Conservation (phyloP, 371 early-diverging fungal species). For the Mucor indicus region DNA sequence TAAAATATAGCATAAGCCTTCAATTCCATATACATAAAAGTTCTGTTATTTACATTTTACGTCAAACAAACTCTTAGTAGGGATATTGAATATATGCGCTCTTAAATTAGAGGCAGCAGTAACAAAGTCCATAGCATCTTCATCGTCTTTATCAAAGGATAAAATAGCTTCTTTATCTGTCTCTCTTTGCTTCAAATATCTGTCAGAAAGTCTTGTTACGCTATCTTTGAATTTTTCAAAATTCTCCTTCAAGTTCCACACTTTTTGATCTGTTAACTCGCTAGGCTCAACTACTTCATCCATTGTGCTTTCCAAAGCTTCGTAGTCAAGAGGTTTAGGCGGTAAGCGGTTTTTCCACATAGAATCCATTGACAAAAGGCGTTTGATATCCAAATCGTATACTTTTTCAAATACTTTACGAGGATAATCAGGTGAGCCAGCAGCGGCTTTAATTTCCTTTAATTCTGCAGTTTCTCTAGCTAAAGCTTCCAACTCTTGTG, state of each 20-base stretch:
- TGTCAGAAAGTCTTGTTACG: constrained; percentile 33
- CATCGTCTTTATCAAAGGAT: constrained; percentile 94
- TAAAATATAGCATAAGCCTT: background rate
- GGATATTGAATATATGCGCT: constrained; percentile 78
- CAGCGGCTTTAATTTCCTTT: constrained; percentile 57
- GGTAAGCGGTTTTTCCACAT: constrained; percentile 82
- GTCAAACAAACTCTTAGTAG: constrained; percentile 76
- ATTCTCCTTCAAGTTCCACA: constrained; percentile 63
- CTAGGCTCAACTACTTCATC: background rate
- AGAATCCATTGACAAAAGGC: constrained; percentile 79
- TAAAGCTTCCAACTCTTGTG: constrained; percentile 71
- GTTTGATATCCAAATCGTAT: constrained; percentile 74
- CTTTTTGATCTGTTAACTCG: constrained; percentile 60
- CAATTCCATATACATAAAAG: background rate
- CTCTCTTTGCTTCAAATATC: constrained; percentile 37
- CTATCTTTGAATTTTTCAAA: constrained; percentile 56
- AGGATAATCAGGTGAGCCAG: constrained; percentile 64
- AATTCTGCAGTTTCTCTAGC: constrained; percentile 71
- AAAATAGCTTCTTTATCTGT: constrained; percentile 51
- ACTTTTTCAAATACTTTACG: constrained; percentile 83
- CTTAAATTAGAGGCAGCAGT: constrained; percentile 90
- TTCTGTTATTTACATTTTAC: constrained; percentile 69
- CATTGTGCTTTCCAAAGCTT: constrained; percentile 25
- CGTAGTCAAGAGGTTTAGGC: constrained; percentile 70
- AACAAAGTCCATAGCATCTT: constrained; percentile 86